These are phyloP conservation scores for Kazachstania psychrophila DNA, from an alignment of 805 yeast genomes.

Conservation along the genomic window DNA sequence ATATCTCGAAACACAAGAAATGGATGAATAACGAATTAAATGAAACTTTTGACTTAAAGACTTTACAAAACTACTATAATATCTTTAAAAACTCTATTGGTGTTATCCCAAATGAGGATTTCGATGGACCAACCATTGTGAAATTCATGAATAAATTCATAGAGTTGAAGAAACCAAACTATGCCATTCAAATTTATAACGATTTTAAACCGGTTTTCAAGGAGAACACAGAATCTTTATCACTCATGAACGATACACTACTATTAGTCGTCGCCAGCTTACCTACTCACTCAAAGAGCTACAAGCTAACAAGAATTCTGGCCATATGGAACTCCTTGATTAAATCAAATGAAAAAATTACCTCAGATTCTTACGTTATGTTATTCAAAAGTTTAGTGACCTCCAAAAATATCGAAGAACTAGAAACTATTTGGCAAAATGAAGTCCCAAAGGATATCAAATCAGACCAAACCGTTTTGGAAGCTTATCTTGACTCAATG, in stretches of 20 bases:
- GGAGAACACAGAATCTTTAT: constrained; percentile 2
- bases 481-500: constrained; percentile 15
- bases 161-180: constrained; percentile 11
- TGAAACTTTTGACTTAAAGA: constrained; percentile 5
- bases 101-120: background rate
- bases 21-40: constrained; percentile 10
- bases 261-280: constrained; percentile 19
- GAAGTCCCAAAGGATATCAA: constrained; percentile 20
- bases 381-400: constrained; percentile 16
- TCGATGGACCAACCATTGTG: constrained; percentile 11
- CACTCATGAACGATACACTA: constrained; percentile 13
- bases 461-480: constrained; percentile 11
- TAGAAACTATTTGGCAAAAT: constrained; percentile 19
- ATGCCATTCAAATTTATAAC: constrained; percentile 15
- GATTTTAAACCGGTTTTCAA: constrained; percentile 13
- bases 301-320: constrained; percentile 19
- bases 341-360: constrained; percentile 7
- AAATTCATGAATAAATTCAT: constrained; percentile 21
- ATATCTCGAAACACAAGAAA: constrained; percentile 6
- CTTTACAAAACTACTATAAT: constrained; percentile 1
- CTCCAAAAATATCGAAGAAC: constrained; percentile 12
- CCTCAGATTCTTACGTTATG: constrained; percentile 16
- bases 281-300: constrained; percentile 6
- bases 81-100: background rate
- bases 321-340: constrained; percentile 28